Base-by-base conservation (phyloP, 116 monocot species). In the Phalaenopsis hybrid region DNA sequence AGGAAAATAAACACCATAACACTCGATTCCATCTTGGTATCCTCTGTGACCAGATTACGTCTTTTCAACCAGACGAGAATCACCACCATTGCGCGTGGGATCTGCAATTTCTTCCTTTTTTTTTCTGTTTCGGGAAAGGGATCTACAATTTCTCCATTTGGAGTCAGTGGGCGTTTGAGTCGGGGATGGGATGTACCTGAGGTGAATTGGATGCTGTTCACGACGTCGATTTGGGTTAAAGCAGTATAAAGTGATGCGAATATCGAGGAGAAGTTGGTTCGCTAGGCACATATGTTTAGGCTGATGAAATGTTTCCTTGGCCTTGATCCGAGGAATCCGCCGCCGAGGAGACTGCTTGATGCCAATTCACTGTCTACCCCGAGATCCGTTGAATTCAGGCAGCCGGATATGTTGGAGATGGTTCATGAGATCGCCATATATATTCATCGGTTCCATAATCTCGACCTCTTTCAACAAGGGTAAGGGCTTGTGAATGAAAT, bases 401-500 rank as follows among this genome's bases (percentile, higher is more conserved):
- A 85, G 86, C 88, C 91, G 18, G 87, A 92, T 74, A 94, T 95
- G 95, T 82, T 90, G 81, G 99, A 99, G 82, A 92, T 92, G 21
- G 81, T 84, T 48, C 94, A 99, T 79, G 99, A 99, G 89, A 86
- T 95, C 65, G 95, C 95, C 75, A 87, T 95, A 80, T 99, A 99
- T 79, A 91, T 99, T 34, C 93, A 99, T 65, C 85, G 92, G 44
- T 99, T 99, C 82, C 99, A 99, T 79, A 99, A 99, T 81, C 94
- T 99, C 43, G 99, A 99, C 85, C 92, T 99, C 51, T 95, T 95
- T 85, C 95, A 93, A 84, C 95, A 99, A 85, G 99, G 95, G 99
- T 95, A 87, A 86, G 23, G 57, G 3, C 69, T 75, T 20, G 8
- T 5, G 33, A 50, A 13, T 13, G 44, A 73, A 61, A 73, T 85